phyloP scores from a whole-genome alignment of 208 protist species.

The Blastocrithidia nonstop region DNA sequence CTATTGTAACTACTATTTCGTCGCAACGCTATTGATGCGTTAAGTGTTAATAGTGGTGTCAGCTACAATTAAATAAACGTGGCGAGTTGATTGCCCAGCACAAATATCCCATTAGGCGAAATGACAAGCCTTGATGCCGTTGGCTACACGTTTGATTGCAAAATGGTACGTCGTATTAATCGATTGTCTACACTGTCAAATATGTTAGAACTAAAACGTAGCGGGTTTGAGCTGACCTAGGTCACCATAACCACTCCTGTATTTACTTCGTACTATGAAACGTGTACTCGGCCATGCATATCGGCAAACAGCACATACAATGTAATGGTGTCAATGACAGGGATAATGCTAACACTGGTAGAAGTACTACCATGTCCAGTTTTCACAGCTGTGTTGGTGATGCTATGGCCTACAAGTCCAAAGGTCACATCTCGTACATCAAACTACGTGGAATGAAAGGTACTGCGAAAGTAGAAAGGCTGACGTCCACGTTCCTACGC shows the following conservation, averaged over 20 bases:
- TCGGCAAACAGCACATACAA: constrained; percentile 61
- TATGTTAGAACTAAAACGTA: background rate
- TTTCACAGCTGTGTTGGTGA: background rate
- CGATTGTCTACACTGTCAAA: background rate
- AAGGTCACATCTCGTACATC: constrained; percentile 58
- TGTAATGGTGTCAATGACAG: background rate
- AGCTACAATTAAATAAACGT: too few species aligned
- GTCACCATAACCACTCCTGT: background rate
- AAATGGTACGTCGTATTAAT: constrained; percentile 7
- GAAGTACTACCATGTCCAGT: background rate
- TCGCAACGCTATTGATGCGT: too few species aligned
- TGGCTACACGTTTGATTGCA: constrained; percentile 45
- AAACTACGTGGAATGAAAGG: constrained; percentile 45
- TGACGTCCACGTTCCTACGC: background rate
- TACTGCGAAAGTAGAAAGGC: constrained; percentile 8
- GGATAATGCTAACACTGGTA: too few species aligned
- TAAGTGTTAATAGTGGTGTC: too few species aligned
- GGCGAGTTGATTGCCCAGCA: constrained; percentile 49
- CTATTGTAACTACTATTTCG: too few species aligned
- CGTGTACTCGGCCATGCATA: constrained; percentile 32
- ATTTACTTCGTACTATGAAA: constrained; percentile 28
- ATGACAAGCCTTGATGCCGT: constrained; percentile 27
- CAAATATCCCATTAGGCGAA: constrained; percentile 27
- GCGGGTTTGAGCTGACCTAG: background rate
- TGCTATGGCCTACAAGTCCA: background rate